A percentile compares a stretch with the other conserved stretches of the same genome.
Evolutionary conservation across 169 alveolate species (phyloP).

Genomic region (Plasmodium blacklocki): DNA sequence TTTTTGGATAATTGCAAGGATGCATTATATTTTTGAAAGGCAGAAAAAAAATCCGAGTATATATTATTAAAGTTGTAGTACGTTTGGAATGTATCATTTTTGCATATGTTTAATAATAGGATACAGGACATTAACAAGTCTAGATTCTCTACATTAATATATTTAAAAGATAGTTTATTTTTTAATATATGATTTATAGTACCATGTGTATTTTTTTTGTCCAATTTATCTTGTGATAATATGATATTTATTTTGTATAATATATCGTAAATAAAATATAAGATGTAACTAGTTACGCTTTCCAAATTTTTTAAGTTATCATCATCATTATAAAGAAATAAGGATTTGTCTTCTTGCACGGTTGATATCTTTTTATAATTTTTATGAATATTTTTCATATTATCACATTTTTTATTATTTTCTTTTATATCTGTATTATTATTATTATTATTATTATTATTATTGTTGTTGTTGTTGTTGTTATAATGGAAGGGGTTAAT

Average conservation of each 20-base stretch:
- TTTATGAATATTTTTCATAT: neutral
- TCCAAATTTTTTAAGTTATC: conserved; percentile 31
- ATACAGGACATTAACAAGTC: conserved; percentile 50
- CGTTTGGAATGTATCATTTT: conserved; percentile 9
- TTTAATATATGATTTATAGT: conserved; percentile 37
- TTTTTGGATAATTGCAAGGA: conserved; percentile 30
- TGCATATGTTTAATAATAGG: conserved; percentile 15
- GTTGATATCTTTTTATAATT: neutral
- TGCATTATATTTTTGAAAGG: conserved; percentile 21
- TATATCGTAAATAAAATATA: conserved; percentile 17
- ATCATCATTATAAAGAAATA: conserved; percentile 31
- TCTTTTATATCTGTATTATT: no score
- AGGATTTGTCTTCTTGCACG: neutral
- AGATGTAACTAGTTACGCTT: conserved; percentile 8
- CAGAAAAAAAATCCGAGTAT: conserved; percentile 2
- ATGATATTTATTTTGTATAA: conserved; percentile 6
- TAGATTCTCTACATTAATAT: conserved; percentile 7
- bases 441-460: neutral
- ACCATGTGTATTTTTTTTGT: neutral
- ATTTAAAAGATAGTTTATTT: conserved; percentile 34
- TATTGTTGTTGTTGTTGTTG: neutral
- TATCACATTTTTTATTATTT: neutral
- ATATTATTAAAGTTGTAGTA: conserved; percentile 18
- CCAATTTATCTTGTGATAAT: neutral
- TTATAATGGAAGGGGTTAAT: neutral